Base-by-base conservation (phyloP, 345 rosid genomes). In the Eucalyptus microcorys region DNA sequence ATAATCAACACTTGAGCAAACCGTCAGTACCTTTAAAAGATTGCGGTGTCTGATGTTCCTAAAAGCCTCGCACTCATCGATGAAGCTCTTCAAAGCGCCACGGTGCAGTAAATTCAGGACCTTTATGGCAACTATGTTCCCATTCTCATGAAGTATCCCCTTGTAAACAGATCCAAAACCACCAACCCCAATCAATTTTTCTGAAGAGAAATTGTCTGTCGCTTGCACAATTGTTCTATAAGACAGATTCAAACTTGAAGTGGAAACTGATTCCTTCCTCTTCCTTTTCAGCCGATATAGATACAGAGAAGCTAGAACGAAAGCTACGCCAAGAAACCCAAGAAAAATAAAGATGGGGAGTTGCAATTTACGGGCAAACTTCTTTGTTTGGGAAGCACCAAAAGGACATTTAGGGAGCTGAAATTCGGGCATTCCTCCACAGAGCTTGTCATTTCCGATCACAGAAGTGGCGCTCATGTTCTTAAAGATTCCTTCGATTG, bases 371-470 rank as follows among this genome's bases (percentile, higher is more conserved):
- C 0, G 85, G 17, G 0, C 68, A 3, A 27, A 61, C 34, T 59
- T 61, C 8, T 61, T 61, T 61, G 68, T 30, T 61, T 61, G 68
- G 68, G 68, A 61, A 61, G 16, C 68, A 61, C 34, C 17, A 12
- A 61, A 30, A 17, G 24, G 40, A 43, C 85, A 80, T 37, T 43
- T 80, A 17, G 47, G 85, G 30, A 80, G 85, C 14, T 17, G 48
- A 80, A 80, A 80, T 24, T 80, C 0, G 0, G 47, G 27, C 15
- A 80, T 45, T 45, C 92, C 92, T 7, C 92, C 91, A 14, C 93
- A 92, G 24, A 92, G 90, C 85, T 89, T 88, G 24, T 85, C 43
- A 88, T 92, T 92, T 81, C 93, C 91, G 15, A 26, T 16, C 64
- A 91, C 19, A 9, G 22, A 87, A 32, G 90, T 6, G 7, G 59